Conservation (phyloP, 2,329 filamentous ascomycete genomes). For the Exophiala lecanii-corni region DNA sequence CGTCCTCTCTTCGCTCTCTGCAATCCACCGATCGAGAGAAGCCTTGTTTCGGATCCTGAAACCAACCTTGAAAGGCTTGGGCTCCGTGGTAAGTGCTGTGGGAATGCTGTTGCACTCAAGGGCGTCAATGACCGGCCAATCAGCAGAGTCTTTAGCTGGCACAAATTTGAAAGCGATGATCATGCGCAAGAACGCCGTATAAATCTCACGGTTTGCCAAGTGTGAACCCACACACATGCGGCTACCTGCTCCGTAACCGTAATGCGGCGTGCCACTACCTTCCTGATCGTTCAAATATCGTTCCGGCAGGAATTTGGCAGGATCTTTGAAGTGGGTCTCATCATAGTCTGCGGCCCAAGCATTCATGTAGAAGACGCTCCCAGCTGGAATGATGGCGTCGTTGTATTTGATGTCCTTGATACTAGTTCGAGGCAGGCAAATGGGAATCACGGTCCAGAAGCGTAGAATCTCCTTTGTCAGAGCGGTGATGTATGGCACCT, state of each 20-base stretch:
- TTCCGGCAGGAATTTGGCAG: conserved; percentile 63
- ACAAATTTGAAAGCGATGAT: conserved; percentile 56
- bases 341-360: conserved; percentile 74
- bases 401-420: conserved; percentile 70
- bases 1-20: conserved; percentile 49
- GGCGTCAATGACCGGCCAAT: conserved; percentile 52
- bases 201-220: conserved; percentile 60
- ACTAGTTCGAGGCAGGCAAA: conserved; percentile 67
- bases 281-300: conserved; percentile 58
- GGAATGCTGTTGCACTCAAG: conserved; percentile 55
- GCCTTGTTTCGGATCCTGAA: conserved; percentile 47
- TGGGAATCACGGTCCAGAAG: conserved; percentile 75
- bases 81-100: conserved; percentile 57
- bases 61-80: conserved; percentile 59
- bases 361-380: conserved; percentile 79
- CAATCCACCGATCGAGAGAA: conserved; percentile 50
- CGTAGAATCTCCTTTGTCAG: conserved; percentile 73
- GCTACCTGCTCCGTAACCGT: conserved; percentile 58
- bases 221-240: conserved; percentile 62
- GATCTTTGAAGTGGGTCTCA: conserved; percentile 60
- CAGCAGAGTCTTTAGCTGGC: conserved; percentile 42
- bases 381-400: conserved; percentile 63
- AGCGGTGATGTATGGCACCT: conserved; percentile 70
- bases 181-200: conserved; percentile 55
- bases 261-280: conserved; percentile 54